Percentiles rank a stretch among this genome's conserved stretches.
phyloP scores from a whole-genome alignment of 2,329 filamentous ascomycete species.

The Botrytis paeoniae region DNA sequence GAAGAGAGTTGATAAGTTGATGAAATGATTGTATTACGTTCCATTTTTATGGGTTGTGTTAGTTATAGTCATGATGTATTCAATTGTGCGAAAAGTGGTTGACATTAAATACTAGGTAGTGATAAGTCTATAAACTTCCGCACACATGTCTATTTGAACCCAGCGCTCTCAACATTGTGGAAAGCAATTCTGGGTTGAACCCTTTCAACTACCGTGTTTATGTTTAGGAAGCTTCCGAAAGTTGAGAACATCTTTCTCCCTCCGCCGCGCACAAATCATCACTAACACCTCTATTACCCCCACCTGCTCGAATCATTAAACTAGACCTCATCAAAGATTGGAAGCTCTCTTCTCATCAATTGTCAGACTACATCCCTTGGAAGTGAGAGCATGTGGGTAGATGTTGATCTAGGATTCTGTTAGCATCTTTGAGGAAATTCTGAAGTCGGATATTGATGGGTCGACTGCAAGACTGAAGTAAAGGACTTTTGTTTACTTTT shows the following conservation, averaged over 20 bases:
- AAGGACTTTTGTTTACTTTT: not conserved
- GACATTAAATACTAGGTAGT: not conserved
- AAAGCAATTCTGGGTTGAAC: not conserved
- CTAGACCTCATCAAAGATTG: not conserved
- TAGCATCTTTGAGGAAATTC: too few relatives aligned
- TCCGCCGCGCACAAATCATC: too few relatives aligned
- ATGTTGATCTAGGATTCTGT: too few relatives aligned
- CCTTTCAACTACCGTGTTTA: too few relatives aligned
- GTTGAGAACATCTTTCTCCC: too few relatives aligned
- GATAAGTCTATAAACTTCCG: not conserved
- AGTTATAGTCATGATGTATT: too few relatives aligned
- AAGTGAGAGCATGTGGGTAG: too few relatives aligned
- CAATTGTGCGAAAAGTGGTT: not conserved
- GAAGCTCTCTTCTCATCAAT: not conserved
- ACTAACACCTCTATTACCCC: not conserved
- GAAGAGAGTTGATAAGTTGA: constrained; percentile 52
- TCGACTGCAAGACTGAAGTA: not conserved
- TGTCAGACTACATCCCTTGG: too few relatives aligned
- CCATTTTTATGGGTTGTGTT: accelerated
- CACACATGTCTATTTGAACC: not conserved
- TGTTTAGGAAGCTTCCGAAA: too few relatives aligned
- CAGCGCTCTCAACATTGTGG: accelerated
- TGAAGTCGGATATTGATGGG: too few relatives aligned
- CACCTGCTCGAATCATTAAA: not conserved
- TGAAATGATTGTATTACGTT: not conserved